Conservation (phyloP, 371 early-diverging fungal genomes). For the Circinella minor region DNA sequence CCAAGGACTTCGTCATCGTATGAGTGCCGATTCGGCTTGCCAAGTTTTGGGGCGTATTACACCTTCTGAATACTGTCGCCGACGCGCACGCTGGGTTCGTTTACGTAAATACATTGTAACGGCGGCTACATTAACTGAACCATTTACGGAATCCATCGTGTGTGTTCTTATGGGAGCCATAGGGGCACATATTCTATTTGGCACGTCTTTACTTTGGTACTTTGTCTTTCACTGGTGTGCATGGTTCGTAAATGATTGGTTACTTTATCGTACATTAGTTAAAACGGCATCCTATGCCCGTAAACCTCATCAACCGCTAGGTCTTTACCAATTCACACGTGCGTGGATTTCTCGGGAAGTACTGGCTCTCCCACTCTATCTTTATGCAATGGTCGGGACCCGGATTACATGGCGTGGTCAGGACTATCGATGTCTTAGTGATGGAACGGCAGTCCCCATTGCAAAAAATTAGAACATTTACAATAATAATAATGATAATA, state of each 20-base stretch:
- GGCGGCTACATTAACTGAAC: conserved; percentile 86
- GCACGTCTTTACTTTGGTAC: conserved; percentile 48
- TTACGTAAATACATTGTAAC: conserved; percentile 91
- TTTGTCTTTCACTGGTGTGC: conserved; percentile 69
- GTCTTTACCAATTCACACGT: conserved; percentile 37
- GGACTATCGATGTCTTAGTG: conserved; percentile 54
- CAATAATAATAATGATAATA: neutral
- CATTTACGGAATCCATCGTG: conserved; percentile 88
- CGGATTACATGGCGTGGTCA: conserved; percentile 88
- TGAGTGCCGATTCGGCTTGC: conserved; percentile 85
- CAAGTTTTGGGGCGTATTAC: conserved; percentile 82
- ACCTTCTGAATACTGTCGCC: conserved; percentile 74
- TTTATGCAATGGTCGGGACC: conserved; percentile 81
- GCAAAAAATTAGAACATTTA: conserved; percentile 14
- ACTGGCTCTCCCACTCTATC: conserved; percentile 81
- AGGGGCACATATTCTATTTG: conserved; percentile 50
- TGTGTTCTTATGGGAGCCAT: conserved; percentile 77
- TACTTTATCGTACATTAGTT: conserved; percentile 60
- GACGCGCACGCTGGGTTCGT: conserved; percentile 91
- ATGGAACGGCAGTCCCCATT: conserved; percentile 57
- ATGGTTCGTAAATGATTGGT: conserved; percentile 78
- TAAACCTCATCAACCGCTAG: conserved; percentile 15
- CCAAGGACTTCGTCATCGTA: conserved; percentile 78
- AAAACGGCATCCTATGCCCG: conserved; percentile 32
- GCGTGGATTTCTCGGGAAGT: conserved; percentile 83